Evolutionary conservation across 2,329 filamentous ascomycete genomes (phyloP).

Genomic region (Paramyrothecium sp.): DNA sequence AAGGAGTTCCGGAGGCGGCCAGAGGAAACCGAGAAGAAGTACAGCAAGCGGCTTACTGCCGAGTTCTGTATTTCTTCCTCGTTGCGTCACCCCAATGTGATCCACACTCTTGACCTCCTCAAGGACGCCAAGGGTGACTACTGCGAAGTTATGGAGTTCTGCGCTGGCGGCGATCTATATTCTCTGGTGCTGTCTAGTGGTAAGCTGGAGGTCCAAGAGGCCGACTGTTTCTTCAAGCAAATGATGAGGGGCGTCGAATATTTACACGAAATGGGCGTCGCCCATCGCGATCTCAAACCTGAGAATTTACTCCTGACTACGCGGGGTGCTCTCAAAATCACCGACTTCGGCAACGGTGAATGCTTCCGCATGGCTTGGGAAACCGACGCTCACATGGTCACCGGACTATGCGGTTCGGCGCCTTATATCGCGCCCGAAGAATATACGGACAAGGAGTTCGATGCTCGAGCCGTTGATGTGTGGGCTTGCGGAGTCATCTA

Average conservation of each 20-base stretch:
- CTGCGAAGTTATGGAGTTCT: constrained; percentile 99
- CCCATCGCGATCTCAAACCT: no score
- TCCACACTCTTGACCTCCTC: constrained; percentile 92
- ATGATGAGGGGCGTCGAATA: constrained; percentile 99
- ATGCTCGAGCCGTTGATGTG: constrained; percentile 94
- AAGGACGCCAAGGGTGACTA: constrained; percentile 97
- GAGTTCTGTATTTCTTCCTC: constrained; percentile 99
- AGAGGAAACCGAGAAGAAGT: constrained; percentile 94
- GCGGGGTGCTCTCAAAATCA: constrained; percentile 92
- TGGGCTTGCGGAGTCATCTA: constrained; percentile 99
- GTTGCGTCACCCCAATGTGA: constrained; percentile 94
- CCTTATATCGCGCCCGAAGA: constrained; percentile 98
- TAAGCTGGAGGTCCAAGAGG: constrained; percentile 88
- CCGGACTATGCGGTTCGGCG: constrained; percentile 91
- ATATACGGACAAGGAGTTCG: constrained; percentile 92
- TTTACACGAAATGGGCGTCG: constrained; percentile 99
- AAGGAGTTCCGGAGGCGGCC: constrained; percentile 96
- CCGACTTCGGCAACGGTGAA: constrained; percentile 97
- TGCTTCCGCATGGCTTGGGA: constrained; percentile 99
- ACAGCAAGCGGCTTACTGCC: constrained; percentile 93
- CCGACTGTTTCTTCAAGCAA: constrained; percentile 98
- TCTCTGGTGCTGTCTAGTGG: constrained; percentile 87
- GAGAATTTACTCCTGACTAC: constrained; percentile 94
- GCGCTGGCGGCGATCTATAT: constrained; percentile 92
- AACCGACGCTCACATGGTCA: constrained; percentile 96